Percentiles rank a stretch among this genome's conserved stretches.
Conservation (phyloP, 257 asterid genomes). For the Craterostigma plantagineum region DNA sequence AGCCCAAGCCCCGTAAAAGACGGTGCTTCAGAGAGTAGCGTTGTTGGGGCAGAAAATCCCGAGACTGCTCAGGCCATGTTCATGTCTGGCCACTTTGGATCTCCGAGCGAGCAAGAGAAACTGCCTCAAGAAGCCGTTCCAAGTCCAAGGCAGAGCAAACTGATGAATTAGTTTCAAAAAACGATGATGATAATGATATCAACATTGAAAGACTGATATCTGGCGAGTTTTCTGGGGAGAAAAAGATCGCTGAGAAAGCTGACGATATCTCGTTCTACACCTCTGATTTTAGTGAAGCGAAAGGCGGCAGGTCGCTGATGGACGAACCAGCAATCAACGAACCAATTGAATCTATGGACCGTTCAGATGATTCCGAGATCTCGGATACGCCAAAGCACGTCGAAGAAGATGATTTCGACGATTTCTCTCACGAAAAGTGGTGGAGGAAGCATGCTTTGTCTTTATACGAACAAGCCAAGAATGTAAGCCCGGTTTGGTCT, state of each 20-base stretch:
- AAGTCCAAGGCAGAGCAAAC: slow-evolving; percentile 13
- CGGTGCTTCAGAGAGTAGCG: slow-evolving; percentile 5
- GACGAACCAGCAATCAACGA: too few relatives aligned
- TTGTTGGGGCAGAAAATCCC: slow-evolving; percentile 9
- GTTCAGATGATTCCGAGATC: slow-evolving; percentile 12
- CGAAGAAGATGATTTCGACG: slow-evolving; percentile 21
- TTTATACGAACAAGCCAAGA: slow-evolving; percentile 41
- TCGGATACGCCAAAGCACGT: slow-evolving; percentile 13
- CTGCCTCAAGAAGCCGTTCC: slow-evolving; percentile 8
- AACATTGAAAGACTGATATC: slow-evolving; percentile 23
- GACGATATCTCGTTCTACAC: slow-evolving; percentile 13
- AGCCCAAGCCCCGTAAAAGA: slow-evolving; percentile 22
- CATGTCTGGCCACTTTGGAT: slow-evolving; percentile 32
- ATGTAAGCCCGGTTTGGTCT: slow-evolving; percentile 58
- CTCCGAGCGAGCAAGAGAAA: slow-evolving; percentile 21
- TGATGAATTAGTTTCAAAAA: slow-evolving; percentile 16
- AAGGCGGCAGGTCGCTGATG: too few relatives aligned
- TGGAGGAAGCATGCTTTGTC: slow-evolving; percentile 56
- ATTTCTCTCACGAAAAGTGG: slow-evolving; percentile 66
- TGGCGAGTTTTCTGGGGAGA: slow-evolving; percentile 12
- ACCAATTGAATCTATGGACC: slow-evolving; percentile 15
- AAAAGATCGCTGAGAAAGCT: slow-evolving; percentile 21
- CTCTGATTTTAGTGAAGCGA: too few relatives aligned
- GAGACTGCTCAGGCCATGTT: slow-evolving; percentile 20
- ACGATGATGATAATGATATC: slow-evolving; percentile 17